Conservation (phyloP, 1,139 yeast genomes). For the Geotrichum carabidarum region DNA sequence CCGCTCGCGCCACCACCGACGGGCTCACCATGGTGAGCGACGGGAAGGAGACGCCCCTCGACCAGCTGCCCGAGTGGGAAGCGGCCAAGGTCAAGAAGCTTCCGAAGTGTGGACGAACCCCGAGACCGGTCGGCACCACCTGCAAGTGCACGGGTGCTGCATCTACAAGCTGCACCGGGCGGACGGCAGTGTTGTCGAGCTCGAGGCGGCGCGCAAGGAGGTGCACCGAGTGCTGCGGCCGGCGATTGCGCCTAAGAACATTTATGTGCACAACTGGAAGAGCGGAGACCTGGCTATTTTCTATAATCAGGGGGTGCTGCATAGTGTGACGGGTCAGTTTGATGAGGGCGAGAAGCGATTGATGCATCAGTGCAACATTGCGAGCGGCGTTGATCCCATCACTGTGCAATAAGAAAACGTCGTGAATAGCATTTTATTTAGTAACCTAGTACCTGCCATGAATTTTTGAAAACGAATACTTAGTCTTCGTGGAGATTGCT, state of each 20-base stretch:
- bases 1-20: constrained; percentile 75
- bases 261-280: constrained; percentile 77
- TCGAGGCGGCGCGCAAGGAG: constrained; percentile 66
- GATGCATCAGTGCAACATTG: constrained; percentile 92
- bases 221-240: constrained; percentile 75
- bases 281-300: constrained; percentile 81
- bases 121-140: constrained; percentile 72
- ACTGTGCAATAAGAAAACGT: constrained; percentile 4
- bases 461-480: not conserved
- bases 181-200: constrained; percentile 54
- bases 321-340: constrained; percentile 84
- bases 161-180: constrained; percentile 57
- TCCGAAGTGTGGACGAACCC: constrained; percentile 91
- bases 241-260: constrained; percentile 66
- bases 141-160: constrained; percentile 85
- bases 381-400: constrained; percentile 67
- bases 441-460: not conserved
- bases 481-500: too few relatives aligned
- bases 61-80: constrained; percentile 77
- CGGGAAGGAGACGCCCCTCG: constrained; percentile 61
- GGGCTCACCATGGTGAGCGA: constrained; percentile 83
- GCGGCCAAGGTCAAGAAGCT: constrained; percentile 63
- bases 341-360: constrained; percentile 69
- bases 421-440: not conserved
- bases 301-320: constrained; percentile 85